Conservation (phyloP, 2,329 filamentous ascomycete genomes). For the Microdochium bolleyi region DNA sequence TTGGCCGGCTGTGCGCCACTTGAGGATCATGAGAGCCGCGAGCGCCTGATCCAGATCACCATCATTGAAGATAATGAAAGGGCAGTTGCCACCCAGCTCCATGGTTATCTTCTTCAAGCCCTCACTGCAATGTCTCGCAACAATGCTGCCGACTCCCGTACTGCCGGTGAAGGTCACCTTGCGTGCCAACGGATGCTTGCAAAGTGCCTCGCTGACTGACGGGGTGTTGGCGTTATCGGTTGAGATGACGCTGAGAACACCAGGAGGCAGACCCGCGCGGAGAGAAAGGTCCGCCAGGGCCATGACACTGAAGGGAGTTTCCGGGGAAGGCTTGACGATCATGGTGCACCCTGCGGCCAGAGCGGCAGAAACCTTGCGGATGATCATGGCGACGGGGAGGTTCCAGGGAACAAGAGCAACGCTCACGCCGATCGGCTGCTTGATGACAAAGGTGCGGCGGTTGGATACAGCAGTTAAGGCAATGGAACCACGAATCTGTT, state of each 20-base stretch:
- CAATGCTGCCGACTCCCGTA: slow-evolving; percentile 47
- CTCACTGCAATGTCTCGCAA: slow-evolving; percentile 48
- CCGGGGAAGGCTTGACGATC: slow-evolving; percentile 61
- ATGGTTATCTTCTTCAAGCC: slow-evolving; percentile 55
- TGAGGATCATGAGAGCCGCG: slow-evolving; percentile 32
- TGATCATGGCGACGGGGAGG: slow-evolving; percentile 46
- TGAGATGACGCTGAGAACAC: slow-evolving; percentile 35
- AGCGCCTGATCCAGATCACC: slow-evolving; percentile 49
- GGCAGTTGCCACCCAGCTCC: slow-evolving; percentile 58
- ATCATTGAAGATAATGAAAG: slow-evolving; percentile 52
- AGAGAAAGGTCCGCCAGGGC: slow-evolving; percentile 57
- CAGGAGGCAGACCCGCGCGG: slow-evolving; percentile 59
- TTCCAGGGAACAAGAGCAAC: slow-evolving; percentile 63
- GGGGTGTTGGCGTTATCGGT: not conserved
- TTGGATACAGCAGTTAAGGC: not conserved
- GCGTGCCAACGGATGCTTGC: not conserved
- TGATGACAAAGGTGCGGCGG: not conserved
- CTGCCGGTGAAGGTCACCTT: slow-evolving; percentile 61
- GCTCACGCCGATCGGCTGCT: slow-evolving; percentile 41
- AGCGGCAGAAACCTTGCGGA: slow-evolving; percentile 35
- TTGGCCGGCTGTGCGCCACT: slow-evolving; percentile 34
- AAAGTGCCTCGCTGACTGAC: not conserved
- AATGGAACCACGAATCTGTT: no score
- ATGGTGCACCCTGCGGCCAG: slow-evolving; percentile 65
- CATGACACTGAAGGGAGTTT: slow-evolving; percentile 61